Base-by-base conservation (phyloP, 345 rosid genomes). In the Lepidium sativum region DNA sequence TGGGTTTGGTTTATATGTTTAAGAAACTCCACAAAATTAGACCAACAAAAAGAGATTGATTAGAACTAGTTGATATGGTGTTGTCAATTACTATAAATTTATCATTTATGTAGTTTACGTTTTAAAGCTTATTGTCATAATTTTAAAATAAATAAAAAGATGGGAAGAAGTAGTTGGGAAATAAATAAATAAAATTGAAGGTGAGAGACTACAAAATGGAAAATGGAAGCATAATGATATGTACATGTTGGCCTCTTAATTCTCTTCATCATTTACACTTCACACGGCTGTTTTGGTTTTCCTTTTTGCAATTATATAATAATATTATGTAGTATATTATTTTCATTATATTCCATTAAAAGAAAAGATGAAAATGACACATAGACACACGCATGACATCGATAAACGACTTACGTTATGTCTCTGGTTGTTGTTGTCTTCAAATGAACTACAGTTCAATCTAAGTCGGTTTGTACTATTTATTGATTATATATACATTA, bases 201-300 rank as follows among this genome's bases (percentile, higher is more conserved):
- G 47, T 11, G 11, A 34, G 7, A 51, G 6, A 60, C 42, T 51
- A 42, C 54, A 54, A 62, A 47, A 48, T 64, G 70, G 64, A 54
- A 62, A 47, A 48, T 64, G 70, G 64, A 21, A 71, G 58, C 60
- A 64, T 71, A 64, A 71, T 71, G 70, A 71, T 71, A 41, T 21
- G 20, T 37, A 13, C 44, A 49, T 71, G 59, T 41, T 71, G 60
- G 70, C 50, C 58, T 40, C 17, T 27, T 70, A 63, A 45, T 14
- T 35, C 39, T 45, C 54, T 40, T 51, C 70, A 64, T 56, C 70
- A 64, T 71, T 57, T 9, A 64, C 35, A 39, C 16, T 49, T 64
- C 75, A 65, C 75, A 71, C 75, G 70, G 45, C 65, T 65, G 70
- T 57, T 60, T 64, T 48, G 2, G 20, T 56, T 11, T 27, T 27